Conservation (phyloP, 2,329 filamentous ascomycete genomes). For the Arthrobotrys conoides region DNA sequence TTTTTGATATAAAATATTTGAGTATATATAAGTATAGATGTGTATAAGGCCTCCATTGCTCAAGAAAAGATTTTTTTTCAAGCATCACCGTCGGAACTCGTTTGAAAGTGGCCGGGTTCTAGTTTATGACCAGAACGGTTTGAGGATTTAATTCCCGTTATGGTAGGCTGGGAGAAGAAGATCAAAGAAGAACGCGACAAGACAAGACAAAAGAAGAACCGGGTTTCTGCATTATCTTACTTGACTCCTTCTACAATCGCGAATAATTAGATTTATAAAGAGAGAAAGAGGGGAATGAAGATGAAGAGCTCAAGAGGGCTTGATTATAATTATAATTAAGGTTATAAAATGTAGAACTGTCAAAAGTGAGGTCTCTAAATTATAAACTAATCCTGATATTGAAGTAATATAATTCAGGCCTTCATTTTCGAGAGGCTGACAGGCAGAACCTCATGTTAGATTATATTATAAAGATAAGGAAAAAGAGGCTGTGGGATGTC, state of each 20-base stretch:
- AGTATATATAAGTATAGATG: too few relatives aligned
- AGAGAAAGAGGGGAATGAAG: background rate
- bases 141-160: conserved; percentile 16
- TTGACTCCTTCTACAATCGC: conserved; percentile 5
- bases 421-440: background rate
- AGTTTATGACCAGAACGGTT: too few relatives aligned
- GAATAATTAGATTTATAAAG: conserved; percentile 13
- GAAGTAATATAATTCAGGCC: conserved; percentile 2
- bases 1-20: too few relatives aligned
- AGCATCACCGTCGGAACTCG: conserved; percentile 15
- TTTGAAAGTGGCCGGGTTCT: conserved; percentile 22
- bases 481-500: conserved; percentile 43
- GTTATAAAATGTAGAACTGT: conserved; percentile 12
- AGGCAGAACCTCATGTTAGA: too few relatives aligned
- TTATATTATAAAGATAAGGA: background rate
- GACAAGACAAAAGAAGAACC: background rate
- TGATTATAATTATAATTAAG: background rate
- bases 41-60: too few relatives aligned
- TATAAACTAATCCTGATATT: background rate
- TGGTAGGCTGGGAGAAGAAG: background rate
- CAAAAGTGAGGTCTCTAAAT: background rate
- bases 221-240: background rate
- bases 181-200: conserved; percentile 6
- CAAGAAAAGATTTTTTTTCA: background rate
- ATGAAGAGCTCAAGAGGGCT: background rate